Conservation (phyloP, 2,329 filamentous ascomycete species). For the Exophiala spinifera region DNA sequence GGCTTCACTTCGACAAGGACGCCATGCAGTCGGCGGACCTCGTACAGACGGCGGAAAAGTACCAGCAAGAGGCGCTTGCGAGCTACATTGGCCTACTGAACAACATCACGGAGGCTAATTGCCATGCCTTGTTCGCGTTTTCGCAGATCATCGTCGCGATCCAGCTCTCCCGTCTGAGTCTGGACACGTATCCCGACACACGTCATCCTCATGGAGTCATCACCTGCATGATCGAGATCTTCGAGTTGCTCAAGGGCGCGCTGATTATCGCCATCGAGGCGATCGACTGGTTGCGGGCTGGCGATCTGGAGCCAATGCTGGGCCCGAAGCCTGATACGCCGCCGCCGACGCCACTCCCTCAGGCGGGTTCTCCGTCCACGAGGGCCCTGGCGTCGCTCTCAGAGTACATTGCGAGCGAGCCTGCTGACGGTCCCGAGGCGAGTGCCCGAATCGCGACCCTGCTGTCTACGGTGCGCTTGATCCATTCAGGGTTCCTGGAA, state of each 20-base stretch:
- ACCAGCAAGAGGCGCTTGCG: slow-evolving; percentile 9
- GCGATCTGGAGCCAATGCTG: slow-evolving; percentile 5
- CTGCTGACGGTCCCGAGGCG: not conserved
- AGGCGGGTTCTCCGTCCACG: not conserved
- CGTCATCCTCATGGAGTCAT: not conserved
- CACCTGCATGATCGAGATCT: not conserved
- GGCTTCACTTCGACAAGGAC: slow-evolving; percentile 17
- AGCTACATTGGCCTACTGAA: slow-evolving; percentile 10
- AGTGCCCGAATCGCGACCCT: not conserved
- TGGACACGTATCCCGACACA: not conserved
- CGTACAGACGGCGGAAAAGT: slow-evolving; percentile 22
- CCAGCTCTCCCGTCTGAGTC: not conserved
- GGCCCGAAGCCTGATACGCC: not conserved
- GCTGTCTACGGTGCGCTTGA: not conserved
- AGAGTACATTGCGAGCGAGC: not conserved
- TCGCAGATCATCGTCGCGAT: not conserved
- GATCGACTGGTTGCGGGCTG: not conserved
- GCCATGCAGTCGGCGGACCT: not conserved
- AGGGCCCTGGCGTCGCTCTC: not conserved
- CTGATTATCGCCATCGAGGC: slow-evolving; percentile 4
- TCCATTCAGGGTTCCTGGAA: not conserved
- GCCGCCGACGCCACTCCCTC: not conserved
- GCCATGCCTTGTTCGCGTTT: slow-evolving; percentile 16
- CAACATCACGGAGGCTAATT: slow-evolving; percentile 10
- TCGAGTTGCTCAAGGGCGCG: slow-evolving; percentile 7